Percentiles rank a stretch among this genome's conserved stretches.
These are phyloP conservation scores for Hamamelis virginiana DNA, from an alignment of 164 flowering plant genomes.

Conservation along the genomic window DNA sequence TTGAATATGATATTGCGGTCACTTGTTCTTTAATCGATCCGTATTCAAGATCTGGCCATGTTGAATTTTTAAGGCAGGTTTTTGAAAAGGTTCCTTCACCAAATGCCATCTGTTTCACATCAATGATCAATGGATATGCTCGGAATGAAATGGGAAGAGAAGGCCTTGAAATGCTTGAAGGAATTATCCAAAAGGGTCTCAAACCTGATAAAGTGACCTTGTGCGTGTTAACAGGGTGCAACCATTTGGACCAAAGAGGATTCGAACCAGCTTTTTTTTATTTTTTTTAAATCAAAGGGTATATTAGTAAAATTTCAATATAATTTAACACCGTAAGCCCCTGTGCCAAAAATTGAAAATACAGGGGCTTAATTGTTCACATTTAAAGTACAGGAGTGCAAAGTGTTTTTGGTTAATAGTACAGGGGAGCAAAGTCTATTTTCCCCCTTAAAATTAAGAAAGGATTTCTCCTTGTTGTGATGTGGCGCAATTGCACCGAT, in stretches of 20 bases:
- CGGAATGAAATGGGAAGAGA: conserved; percentile 64
- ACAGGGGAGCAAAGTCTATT: too few relatives aligned
- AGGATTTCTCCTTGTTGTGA: neutral
- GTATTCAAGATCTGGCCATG: conserved; percentile 63
- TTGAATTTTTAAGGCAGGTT: conserved; percentile 36
- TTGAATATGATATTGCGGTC: conserved; percentile 44
- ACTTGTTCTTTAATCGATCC: conserved; percentile 64
- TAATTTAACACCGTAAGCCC: too few relatives aligned
- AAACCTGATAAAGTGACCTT: conserved; percentile 69
- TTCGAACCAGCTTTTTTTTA: too few relatives aligned
- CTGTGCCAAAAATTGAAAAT: too few relatives aligned
- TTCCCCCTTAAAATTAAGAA: neutral
- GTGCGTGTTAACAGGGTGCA: conserved; percentile 62
- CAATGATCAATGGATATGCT: conserved; percentile 69
- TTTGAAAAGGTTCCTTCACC: conserved; percentile 46
- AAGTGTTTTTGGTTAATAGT: too few relatives aligned
- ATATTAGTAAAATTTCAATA: too few relatives aligned
- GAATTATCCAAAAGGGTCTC: conserved; percentile 42
- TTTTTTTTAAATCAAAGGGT: too few relatives aligned
- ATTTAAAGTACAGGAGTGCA: too few relatives aligned
- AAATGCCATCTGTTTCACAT: conserved; percentile 57
- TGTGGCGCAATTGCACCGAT: neutral
- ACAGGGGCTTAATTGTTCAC: too few relatives aligned
- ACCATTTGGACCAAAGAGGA: too few relatives aligned
- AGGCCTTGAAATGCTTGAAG: conserved; percentile 41